Percentiles rank a stretch among this genome's conserved stretches.
These are phyloP conservation scores for Lithospermum erythrorhizon DNA, from an alignment of 257 asterid species.

Conservation along the genomic window DNA sequence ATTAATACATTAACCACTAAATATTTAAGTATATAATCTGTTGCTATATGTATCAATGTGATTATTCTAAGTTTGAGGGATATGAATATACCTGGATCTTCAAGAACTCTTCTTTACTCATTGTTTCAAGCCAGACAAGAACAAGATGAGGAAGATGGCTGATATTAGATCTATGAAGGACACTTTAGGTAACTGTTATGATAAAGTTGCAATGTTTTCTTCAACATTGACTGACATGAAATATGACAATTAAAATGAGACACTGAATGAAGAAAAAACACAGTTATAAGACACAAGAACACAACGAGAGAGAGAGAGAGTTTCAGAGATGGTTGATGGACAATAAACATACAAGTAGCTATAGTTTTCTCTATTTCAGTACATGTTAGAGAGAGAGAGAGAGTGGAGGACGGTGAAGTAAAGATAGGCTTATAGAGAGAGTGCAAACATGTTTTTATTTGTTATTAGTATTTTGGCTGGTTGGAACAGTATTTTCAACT, in stretches of 20 bases:
- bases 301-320: conserved; percentile 7
- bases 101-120: conserved; percentile 94
- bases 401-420: background rate
- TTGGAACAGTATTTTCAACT: background rate
- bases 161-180: conserved; percentile 41
- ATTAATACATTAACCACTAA: too few relatives aligned
- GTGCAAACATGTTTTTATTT: background rate
- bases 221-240: background rate
- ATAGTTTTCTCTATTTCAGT: conserved; percentile 52
- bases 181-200: conserved; percentile 4
- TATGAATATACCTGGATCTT: conserved; percentile 72
- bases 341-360: conserved; percentile 35
- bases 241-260: background rate
- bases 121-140: conserved; percentile 20
- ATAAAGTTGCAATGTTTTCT: background rate
- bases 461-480: conserved; percentile 4
- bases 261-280: background rate
- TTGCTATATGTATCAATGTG: conserved; percentile 6
- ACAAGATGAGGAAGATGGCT: conserved; percentile 4
- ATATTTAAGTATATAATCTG: too few relatives aligned
- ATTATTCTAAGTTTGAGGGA: conserved; percentile 5
- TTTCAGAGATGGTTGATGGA: conserved; percentile 39
- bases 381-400: conserved; percentile 18
- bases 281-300: background rate
- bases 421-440: background rate